These are phyloP conservation scores for Penicillium silybi DNA, from an alignment of 495 filamentous ascomycete species.

Conservation along the genomic window DNA sequence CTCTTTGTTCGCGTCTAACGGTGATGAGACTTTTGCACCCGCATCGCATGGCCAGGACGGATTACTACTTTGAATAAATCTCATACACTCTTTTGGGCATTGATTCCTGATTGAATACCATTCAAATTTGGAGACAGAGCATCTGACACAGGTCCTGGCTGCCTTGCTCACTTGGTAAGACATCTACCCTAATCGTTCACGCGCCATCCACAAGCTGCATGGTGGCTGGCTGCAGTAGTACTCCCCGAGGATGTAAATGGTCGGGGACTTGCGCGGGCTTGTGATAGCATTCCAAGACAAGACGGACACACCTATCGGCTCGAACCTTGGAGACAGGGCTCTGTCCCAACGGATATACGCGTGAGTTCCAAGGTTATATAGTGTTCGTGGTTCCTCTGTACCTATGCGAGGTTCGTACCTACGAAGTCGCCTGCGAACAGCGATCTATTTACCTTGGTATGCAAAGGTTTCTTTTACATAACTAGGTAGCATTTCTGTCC, in stretches of 20 bases:
- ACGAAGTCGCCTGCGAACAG: not conserved
- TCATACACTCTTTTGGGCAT: not conserved
- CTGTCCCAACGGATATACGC: too few species aligned
- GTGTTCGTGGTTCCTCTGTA: not conserved
- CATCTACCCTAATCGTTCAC: not conserved
- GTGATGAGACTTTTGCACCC: not conserved
- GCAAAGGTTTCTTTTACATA: not conserved
- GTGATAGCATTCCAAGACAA: conserved; percentile 1
- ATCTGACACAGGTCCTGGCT: not conserved
- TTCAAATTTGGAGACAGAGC: too few species aligned
- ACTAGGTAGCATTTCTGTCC: not conserved
- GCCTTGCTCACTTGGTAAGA: not conserved
- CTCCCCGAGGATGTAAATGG: conserved; percentile 5
- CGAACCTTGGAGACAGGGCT: too few species aligned
- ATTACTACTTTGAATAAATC: not conserved
- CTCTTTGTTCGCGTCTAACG: not conserved
- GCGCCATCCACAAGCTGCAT: conserved; percentile 11
- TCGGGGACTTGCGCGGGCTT: conserved; percentile 1
- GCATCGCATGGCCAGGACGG: not conserved
- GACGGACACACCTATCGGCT: not conserved
- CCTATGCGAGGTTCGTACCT: not conserved
- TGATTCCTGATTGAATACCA: too few species aligned
- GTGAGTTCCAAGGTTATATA: not conserved
- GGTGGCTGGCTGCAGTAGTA: conserved; percentile 20
- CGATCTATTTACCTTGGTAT: not conserved